phyloP scores from a whole-genome alignment of 768 basidiomycete species.

The Leccinum disarticulatum region DNA sequence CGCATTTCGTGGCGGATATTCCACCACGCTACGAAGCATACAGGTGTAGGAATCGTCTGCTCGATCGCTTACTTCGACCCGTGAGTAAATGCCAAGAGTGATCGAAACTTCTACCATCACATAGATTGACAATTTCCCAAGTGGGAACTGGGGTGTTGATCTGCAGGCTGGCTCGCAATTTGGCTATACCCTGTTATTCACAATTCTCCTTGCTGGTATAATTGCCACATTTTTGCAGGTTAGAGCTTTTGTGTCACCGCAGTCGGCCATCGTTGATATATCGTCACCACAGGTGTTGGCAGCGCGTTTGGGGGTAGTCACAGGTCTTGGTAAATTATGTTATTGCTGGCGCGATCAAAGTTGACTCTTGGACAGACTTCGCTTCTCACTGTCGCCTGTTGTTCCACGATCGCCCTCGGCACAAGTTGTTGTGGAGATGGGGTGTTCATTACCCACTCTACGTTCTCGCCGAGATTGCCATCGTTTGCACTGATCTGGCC shows the following conservation, averaged over 20 bases:
- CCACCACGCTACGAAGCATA: slow-evolving; percentile 61
- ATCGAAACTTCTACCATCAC: not conserved
- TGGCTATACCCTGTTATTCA: slow-evolving; percentile 85
- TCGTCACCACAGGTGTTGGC: slow-evolving; percentile 58
- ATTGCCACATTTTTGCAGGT: slow-evolving; percentile 84
- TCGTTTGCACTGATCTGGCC: slow-evolving; percentile 77
- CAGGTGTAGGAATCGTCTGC: slow-evolving; percentile 84
- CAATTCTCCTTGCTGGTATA: slow-evolving; percentile 79
- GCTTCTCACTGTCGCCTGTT: slow-evolving; percentile 63
- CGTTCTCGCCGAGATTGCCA: slow-evolving; percentile 62
- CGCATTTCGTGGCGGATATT: slow-evolving; percentile 32
- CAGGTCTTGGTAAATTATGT: slow-evolving; percentile 61
- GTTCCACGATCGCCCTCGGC: slow-evolving; percentile 61
- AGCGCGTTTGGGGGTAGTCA: slow-evolving; percentile 78
- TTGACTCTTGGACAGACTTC: slow-evolving; percentile 43
- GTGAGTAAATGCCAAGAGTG: slow-evolving; percentile 40
- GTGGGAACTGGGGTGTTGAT: slow-evolving; percentile 91
- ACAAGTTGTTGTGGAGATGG: slow-evolving; percentile 58
- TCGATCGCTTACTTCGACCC: slow-evolving; percentile 90
- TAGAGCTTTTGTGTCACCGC: not conserved
- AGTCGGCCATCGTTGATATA: slow-evolving; percentile 1
- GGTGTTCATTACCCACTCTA: slow-evolving; percentile 66
- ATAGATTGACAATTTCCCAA: slow-evolving; percentile 23
- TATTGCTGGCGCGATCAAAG: not conserved
- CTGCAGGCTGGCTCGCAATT: slow-evolving; percentile 82